These are phyloP conservation scores for Athelia sp. DNA, from an alignment of 1,284 basidiomycete species.

Conservation along the genomic window DNA sequence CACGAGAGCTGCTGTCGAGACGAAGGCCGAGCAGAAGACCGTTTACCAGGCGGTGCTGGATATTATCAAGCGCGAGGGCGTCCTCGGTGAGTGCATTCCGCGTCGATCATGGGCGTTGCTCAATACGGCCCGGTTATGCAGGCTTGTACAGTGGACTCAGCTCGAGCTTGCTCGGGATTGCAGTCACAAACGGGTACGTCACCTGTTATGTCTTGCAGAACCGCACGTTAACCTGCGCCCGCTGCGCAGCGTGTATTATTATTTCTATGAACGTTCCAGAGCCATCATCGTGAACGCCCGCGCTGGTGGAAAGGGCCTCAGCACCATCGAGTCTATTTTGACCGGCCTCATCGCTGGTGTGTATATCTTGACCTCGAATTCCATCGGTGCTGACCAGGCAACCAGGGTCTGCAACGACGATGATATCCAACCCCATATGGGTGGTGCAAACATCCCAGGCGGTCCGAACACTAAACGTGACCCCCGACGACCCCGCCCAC, in stretches of 20 bases:
- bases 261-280: conserved; percentile 74
- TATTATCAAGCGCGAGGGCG: conserved; percentile 82
- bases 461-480: conserved; percentile 49
- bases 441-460: conserved; percentile 92
- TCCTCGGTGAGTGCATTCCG: conserved; percentile 68
- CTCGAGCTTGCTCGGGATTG: conserved; percentile 87
- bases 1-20: conserved; percentile 90
- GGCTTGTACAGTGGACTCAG: conserved; percentile 59
- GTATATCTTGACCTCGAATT: conserved; percentile 9
- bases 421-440: conserved; percentile 95
- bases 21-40: conserved; percentile 71
- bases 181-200: conserved; percentile 83
- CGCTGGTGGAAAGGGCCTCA: conserved; percentile 62
- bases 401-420: conserved; percentile 82
- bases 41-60: conserved; percentile 63
- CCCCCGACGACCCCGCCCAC: conserved; percentile 22
- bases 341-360: conserved; percentile 84
- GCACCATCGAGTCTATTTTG: conserved; percentile 85
- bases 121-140: background rate
- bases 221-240: background rate
- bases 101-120: no score
- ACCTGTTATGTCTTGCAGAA: conserved; percentile 7
- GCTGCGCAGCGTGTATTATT: conserved; percentile 68
- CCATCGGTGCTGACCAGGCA: background rate
- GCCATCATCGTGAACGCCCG: conserved; percentile 53